Base-by-base conservation (phyloP, 805 yeast species). In the Hagleromyces aurorensis region DNA sequence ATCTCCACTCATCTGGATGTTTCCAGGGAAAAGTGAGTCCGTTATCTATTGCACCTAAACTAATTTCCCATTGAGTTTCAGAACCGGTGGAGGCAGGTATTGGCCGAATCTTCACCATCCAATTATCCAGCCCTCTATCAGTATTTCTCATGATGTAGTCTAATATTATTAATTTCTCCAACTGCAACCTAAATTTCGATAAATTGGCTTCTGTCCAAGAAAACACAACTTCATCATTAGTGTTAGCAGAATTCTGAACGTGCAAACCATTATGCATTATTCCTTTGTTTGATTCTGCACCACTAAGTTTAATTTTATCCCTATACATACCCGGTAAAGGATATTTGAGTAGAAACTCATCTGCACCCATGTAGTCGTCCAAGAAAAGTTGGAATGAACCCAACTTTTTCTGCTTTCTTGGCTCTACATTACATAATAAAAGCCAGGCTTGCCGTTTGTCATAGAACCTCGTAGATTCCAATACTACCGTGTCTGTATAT, bases 11-110 rank as follows among this genome's bases (percentile, higher is more conserved):
- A 52, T 79, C 82, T 0, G 87, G 87, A 40, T 78, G 84, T 44
- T 79, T 78, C 85, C 85, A 79, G 4, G 89, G 87, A 43, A 75
- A 78, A 0, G 86, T 66, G 17, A 79, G 59, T 0, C 86, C 86
- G 10, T 82, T 76, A 44, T 79, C 87, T 25, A 79, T 79, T 1
- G 87, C 89, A 3, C 83, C 85, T 17, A 79, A 62, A 29, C 60
- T 64, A 9, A 79, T 36, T 10, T 39, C 40, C 36, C 51, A 48
- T 5, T 26, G 23, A 7, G 44, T 40, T 0, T 30, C 33, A 5
- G n/a, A 26, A 5, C 37, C 34, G 11, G 42, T 34, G 13, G 16
- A 19, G 6, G 14, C 19, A 13, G 11, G 29, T 11, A 44, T 38
- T 68, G 74, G 69, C n/a, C 64, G 67, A 11, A 75, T 42, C 32